Base-by-base conservation (phyloP, 169 alveolate genomes). In the Cryptosporidium sp. region DNA sequence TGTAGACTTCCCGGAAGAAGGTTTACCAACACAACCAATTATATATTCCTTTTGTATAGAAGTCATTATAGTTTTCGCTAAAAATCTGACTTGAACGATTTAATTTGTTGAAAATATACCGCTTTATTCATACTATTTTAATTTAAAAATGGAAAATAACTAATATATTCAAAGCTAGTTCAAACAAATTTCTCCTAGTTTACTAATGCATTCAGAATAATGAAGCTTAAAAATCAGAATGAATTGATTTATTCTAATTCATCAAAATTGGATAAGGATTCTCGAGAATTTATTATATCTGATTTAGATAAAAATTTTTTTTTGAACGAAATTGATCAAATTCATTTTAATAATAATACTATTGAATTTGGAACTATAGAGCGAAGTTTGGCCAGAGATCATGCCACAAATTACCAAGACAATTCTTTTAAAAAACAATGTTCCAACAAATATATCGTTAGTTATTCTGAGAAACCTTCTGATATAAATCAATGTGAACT, bases 1-100 rank as follows among this genome's bases (percentile, higher is more conserved):
- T 21, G 94, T 91, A 45, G 93, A 85, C 65, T 92, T 92, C 4
- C 94, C 94, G 14, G 95, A 93, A 14, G 95, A 92, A 35, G 95
- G 95, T 52, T 92, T 92, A 10, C 95, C 95, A 42, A 92, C 95
- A 75, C 95, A 92, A 62, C 95, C 95, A 48, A 92, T 85, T 48
- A 94, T 85, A 80, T 92, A 94, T 51, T 94, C 95, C 39, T 80
- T 80, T 7, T 61, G 62, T 44, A 73, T 56, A 16, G 67, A 56
- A 21, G 35, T 10, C 67, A 56, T 56, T 56, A 2, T 21, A 14
- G 56, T 48, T 12, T 44, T 48, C 56, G 56, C 21, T 48, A 48
- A 2, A 45, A 45, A 1, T 48, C 4, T 9, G 56, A 14, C 21
- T 0, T 48, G 0, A 42, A 9, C 21, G 21, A 48, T 14, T 14